These are phyloP conservation scores for Leptographium galeiforme DNA, from an alignment of 2,329 filamentous ascomycete genomes.

Conservation along the genomic window DNA sequence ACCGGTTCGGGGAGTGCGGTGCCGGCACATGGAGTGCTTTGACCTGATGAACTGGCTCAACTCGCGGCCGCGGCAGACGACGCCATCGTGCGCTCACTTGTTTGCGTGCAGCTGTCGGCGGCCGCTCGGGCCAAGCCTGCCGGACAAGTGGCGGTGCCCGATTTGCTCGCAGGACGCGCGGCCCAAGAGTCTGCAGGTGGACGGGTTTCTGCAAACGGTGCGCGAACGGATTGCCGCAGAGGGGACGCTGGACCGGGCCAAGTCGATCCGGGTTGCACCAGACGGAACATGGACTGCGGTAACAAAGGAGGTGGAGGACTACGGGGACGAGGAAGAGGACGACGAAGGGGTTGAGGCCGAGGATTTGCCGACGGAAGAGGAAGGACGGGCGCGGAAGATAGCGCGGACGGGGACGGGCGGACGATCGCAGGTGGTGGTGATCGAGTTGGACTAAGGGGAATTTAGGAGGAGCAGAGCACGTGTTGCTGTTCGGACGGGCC, in stretches of 20 bases:
- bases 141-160: conserved; percentile 77
- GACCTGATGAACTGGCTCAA: conserved; percentile 72
- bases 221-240: conserved; percentile 36
- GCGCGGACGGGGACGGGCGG: not conserved
- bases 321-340: not conserved
- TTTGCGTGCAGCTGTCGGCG: conserved; percentile 23
- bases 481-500: too few relatives aligned
- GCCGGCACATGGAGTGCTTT: conserved; percentile 76
- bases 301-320: not conserved
- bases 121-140: conserved; percentile 33
- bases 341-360: conserved; percentile 17
- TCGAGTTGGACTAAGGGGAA: conserved; percentile 6
- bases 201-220: conserved; percentile 59
- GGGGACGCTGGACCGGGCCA: conserved; percentile 30
- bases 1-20: conserved; percentile 58
- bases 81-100: conserved; percentile 18
- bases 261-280: conserved; percentile 47
- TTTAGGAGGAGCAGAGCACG: not conserved
- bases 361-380: not conserved
- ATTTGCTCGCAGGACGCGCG: conserved; percentile 68
- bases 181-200: conserved; percentile 55
- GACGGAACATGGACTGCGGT: conserved; percentile 52
- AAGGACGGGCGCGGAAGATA: not conserved
- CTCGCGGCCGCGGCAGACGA: conserved; percentile 40
- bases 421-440: not conserved